Conservation (phyloP, 2,329 filamentous ascomycete species). For the Delphinella strobiligena region DNA sequence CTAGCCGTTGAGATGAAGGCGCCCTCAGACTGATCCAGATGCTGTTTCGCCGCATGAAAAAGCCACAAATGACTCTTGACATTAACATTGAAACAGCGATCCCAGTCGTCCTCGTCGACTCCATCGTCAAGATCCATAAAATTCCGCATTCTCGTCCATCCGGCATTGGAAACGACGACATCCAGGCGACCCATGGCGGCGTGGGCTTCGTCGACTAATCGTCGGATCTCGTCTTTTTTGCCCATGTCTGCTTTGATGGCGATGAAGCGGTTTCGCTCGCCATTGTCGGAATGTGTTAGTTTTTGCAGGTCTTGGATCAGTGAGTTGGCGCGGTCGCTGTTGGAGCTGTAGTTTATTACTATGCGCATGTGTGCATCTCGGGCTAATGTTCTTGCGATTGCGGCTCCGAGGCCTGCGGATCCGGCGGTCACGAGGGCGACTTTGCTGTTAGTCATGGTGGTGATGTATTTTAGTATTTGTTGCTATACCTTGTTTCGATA, state of each 20-base stretch:
- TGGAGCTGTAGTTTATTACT: slow-evolving; percentile 29
- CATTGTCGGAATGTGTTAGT: too few species aligned
- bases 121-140: slow-evolving; percentile 38
- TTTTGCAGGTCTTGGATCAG: slow-evolving; percentile 26
- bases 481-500: too few species aligned
- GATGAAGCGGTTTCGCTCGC: slow-evolving; percentile 15
- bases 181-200: slow-evolving; percentile 8
- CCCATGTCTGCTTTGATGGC: slow-evolving; percentile 11
- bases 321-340: slow-evolving; percentile 20
- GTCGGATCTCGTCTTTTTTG: slow-evolving; percentile 3
- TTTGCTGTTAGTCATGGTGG: slow-evolving; percentile 15
- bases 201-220: slow-evolving; percentile 6
- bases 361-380: slow-evolving; percentile 14
- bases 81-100: slow-evolving; percentile 43
- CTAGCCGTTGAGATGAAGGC: slow-evolving; percentile 44
- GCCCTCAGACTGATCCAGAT: slow-evolving; percentile 37
- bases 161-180: slow-evolving; percentile 15
- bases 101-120: slow-evolving; percentile 43
- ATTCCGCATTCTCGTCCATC: slow-evolving; percentile 39
- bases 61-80: slow-evolving; percentile 47
- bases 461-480: too few species aligned
- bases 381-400: slow-evolving; percentile 28
- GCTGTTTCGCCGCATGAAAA: slow-evolving; percentile 37
- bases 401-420: slow-evolving; percentile 28
- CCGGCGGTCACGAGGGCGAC: slow-evolving; percentile 30